A percentile compares a stretch with the other conserved stretches of the same genome.
These are phyloP conservation scores for Thinopyrum obtusiflorum DNA, from an alignment of 202 grass and related monocot species.

Conservation along the genomic window DNA sequence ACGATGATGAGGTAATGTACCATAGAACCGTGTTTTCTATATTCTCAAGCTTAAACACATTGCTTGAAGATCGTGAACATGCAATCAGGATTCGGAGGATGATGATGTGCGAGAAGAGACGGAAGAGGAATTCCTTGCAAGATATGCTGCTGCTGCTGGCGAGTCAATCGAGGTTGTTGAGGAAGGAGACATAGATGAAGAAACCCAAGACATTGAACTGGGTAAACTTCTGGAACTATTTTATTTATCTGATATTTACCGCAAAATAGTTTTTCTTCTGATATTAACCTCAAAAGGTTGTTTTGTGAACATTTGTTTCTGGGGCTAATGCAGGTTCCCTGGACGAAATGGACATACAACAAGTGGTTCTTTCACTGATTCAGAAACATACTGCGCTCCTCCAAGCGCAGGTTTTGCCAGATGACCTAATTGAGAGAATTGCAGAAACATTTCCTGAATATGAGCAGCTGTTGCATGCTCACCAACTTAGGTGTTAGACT, in stretches of 20 bases:
- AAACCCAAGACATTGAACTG: conserved; percentile 61
- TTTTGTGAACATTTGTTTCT: not conserved
- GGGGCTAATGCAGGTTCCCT: conserved; percentile 50
- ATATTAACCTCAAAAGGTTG: not conserved
- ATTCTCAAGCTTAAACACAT: conserved; percentile 4
- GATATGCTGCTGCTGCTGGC: conserved; percentile 59
- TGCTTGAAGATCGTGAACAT: conserved; percentile 6
- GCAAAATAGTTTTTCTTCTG: not conserved
- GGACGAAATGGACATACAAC: conserved; percentile 54
- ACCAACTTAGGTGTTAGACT: conserved; percentile 20
- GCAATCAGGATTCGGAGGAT: conserved; percentile 73
- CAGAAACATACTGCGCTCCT: conserved; percentile 43
- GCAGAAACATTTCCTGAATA: conserved; percentile 55
- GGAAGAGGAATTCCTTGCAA: conserved; percentile 75
- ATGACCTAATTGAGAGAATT: conserved; percentile 37
- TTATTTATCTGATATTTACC: not conserved
- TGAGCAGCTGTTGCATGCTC: conserved; percentile 33
- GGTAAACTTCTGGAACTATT: conserved; percentile 33
- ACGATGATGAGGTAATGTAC: conserved; percentile 46
- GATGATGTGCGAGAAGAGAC: conserved; percentile 73
- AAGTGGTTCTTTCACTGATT: conserved; percentile 51
- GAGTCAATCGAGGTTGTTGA: conserved; percentile 52
- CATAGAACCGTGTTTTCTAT: not conserved
- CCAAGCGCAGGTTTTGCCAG: conserved; percentile 32
- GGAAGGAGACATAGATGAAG: conserved; percentile 75